Base-by-base conservation (phyloP, 2,329 filamentous ascomycete species). In the Alternaria longipes region DNA sequence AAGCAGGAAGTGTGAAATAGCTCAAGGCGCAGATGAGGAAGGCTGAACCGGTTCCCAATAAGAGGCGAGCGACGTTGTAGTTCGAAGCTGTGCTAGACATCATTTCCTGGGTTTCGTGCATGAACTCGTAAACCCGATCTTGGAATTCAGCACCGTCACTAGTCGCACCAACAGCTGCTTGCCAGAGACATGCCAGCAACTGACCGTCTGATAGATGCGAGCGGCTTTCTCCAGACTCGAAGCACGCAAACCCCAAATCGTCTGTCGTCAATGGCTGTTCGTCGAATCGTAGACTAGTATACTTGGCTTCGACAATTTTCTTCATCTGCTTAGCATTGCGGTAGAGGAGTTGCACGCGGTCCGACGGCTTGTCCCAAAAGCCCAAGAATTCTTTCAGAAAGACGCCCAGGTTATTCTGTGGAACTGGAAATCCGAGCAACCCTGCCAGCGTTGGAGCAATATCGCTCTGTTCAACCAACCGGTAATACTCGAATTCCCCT, bases 11-110 rank as follows among this genome's bases (percentile, higher is more conserved):
- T 18, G 75, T 66, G 57, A 76, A 50, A 56, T 77, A 77, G 34
- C 70, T 67, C 38, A 80, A 73, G 51, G 60, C 63, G n/a, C 84
- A 77, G 20, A 85, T 83, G 60, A 69, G 64, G 16, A 84, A 73
- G 20, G 85, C 83, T 4, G 81, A 28, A 4, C 74, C 64, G 26
- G 81, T 79, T 3, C 86, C 86, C 11, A 72, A 55, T 30, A 81
- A 67, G 50, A 96, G 84, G 53, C 85, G 87, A 1, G 84, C 73
- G 64, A 96, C 83, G 73, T 97, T 86, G 76, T 99, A 99, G 75
- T 97, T 96, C 77, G 93, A 97, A 5, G 95, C 94, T 75, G 95
- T 93, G 71, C 89, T 90, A 70, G 92, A 96, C 86, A 99, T 91
- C 16, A 93, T 81, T 22, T 86, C 84, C 76, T 98, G 95, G 1